phyloP scores from a whole-genome alignment of 2,329 filamentous ascomycete species.

The Colletotrichum sp. region DNA sequence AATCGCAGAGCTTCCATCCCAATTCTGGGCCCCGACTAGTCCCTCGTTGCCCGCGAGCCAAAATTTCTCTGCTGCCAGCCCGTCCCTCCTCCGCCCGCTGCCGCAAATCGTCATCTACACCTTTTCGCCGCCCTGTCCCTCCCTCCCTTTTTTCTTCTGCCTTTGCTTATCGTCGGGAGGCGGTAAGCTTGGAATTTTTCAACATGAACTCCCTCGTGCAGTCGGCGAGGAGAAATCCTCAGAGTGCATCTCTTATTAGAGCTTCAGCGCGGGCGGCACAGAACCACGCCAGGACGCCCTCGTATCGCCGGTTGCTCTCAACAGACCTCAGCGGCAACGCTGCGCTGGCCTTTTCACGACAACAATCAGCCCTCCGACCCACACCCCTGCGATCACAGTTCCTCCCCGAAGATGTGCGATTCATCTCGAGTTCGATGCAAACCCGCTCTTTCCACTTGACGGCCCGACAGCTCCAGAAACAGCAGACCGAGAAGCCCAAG shows the following conservation, averaged over 20 bases:
- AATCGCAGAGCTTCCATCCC: constrained; percentile 32
- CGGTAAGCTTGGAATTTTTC: constrained; percentile 22
- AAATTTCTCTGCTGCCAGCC: constrained; percentile 39
- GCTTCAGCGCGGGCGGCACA: constrained; percentile 41
- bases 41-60: constrained; percentile 23
- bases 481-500: constrained; percentile 32
- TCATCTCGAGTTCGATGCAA: constrained; percentile 37
- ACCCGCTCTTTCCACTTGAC: constrained; percentile 45
- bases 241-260: constrained; percentile 43
- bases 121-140: constrained; percentile 22
- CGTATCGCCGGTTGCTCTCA: constrained; percentile 51
- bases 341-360: constrained; percentile 29
- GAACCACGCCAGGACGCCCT: constrained; percentile 49
- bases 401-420: constrained; percentile 43
- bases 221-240: constrained; percentile 46
- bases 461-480: constrained; percentile 25
- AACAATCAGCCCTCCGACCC: constrained; percentile 31
- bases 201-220: constrained; percentile 52
- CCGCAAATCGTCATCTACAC: constrained; percentile 20
- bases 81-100: constrained; percentile 27
- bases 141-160: constrained; percentile 9
- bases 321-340: constrained; percentile 27
- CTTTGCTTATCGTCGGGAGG: constrained; percentile 33
- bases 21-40: neutral
- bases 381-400: constrained; percentile 52